Evolutionary conservation across 208 protist genomes (phyloP).

Genomic region (Trypanosoma platydactyli): DNA sequence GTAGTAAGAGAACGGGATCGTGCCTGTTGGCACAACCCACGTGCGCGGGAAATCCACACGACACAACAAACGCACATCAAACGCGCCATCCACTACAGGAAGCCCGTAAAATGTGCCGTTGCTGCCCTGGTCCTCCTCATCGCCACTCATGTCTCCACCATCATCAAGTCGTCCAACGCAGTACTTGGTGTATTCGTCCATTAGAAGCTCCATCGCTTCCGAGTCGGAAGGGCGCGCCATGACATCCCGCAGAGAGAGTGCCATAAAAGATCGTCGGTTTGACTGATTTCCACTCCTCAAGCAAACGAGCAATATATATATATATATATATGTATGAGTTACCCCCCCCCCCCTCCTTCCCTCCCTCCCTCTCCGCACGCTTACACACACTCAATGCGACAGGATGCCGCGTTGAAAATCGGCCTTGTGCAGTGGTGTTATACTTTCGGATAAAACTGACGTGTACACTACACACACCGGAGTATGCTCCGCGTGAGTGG

Average conservation of each 20-base stretch:
- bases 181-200: constrained; percentile 25
- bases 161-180: constrained; percentile 25
- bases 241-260: constrained; percentile 30
- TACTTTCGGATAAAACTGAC: too few relatives aligned
- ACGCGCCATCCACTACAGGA: constrained; percentile 1
- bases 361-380: too few relatives aligned
- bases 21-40: constrained; percentile 48
- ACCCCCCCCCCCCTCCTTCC: too few relatives aligned
- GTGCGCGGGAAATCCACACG: constrained; percentile 28
- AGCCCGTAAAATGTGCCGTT: background rate
- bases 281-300: too few relatives aligned
- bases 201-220: constrained; percentile 22
- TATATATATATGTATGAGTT: too few relatives aligned
- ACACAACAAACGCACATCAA: constrained; percentile 26
- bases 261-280: constrained; percentile 10
- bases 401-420: too few relatives aligned
- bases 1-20: constrained; percentile 32
- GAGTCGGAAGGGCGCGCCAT: constrained; percentile 20
- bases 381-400: too few relatives aligned
- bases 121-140: constrained; percentile 10
- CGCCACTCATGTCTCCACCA: constrained; percentile 9
- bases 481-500: too few relatives aligned
- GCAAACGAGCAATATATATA: too few relatives aligned
- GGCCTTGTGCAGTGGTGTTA: too few relatives aligned
- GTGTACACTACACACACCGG: too few relatives aligned